Base-by-base conservation (phyloP, 148 eudicot species). In the Bassia scoparia region DNA sequence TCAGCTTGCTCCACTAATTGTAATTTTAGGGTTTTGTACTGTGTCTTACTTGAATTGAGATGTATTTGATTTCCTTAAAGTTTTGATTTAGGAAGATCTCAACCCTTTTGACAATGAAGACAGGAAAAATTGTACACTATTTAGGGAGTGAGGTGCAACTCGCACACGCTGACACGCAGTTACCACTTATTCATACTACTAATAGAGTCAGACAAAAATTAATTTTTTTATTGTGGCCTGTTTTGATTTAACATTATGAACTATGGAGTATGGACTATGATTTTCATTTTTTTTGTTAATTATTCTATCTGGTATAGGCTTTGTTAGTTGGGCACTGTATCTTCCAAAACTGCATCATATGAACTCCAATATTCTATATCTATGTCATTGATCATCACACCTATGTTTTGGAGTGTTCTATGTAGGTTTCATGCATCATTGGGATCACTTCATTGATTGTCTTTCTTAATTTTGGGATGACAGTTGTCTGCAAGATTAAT, bases 401-500 rank as follows among this genome's bases (percentile, higher is more conserved):
- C 23, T 53, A 27, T 53, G 16, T 52, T 23, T 53, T 71, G 38
- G 41, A 30, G 68, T 46, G 34, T 29, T 59, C 41, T 59, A 24
- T 8, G 17, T 44, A 43, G 11, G 44, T 43, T 72, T 72, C 34
- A 44, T 72, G n/a, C 72, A 33, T 50, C 8, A 61, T n/a, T 69
- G 72, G 41, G 33, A 16, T 29, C 26, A 29, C 38, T 7, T 27
- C 23, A n/a, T 43, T 43, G 53, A 34, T 43, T 70, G 11, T 7
- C 3, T 43, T 44, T 14, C 21, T 21, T 70, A 23, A 4, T 12
- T 63, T 37, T n/a, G 23, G 30, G 5, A 24, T 72, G 58, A 44
- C 56, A 61, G 75, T 31, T 60, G 52, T 55, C 37, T 16, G 68
- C 55, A 48, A 60, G 68, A 27, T 44, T 61, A 13, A 59, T 46